A percentile compares a stretch with the other conserved stretches of the same genome.
Evolutionary conservation across 2,329 filamentous ascomycete genomes (phyloP).

Genomic region (Helotiales sp.): DNA sequence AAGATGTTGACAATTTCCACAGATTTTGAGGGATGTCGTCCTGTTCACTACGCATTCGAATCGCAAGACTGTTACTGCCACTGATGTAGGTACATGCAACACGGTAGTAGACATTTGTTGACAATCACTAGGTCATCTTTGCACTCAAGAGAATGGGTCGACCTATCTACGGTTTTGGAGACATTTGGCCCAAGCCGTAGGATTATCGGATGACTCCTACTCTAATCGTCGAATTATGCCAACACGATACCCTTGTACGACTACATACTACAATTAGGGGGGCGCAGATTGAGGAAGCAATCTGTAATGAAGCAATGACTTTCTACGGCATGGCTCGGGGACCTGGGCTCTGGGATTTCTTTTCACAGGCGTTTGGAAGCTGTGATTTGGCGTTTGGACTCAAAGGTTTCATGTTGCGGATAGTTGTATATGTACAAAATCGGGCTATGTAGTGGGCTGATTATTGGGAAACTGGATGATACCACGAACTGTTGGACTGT

Average conservation of each 20-base stretch:
- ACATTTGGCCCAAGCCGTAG: too few species aligned
- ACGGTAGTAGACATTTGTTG: not conserved
- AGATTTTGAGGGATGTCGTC: constrained; percentile 54
- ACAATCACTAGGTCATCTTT: constrained; percentile 51
- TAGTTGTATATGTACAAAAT: not conserved
- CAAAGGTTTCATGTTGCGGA: not conserved
- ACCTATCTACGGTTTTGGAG: constrained; percentile 62
- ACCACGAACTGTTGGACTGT: not conserved
- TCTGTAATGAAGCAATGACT: too few species aligned
- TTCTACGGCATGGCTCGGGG: too few species aligned
- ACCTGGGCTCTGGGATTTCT: not conserved
- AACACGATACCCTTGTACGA: not conserved
- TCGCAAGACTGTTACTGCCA: constrained; percentile 62
- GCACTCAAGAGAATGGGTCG: constrained; percentile 48
- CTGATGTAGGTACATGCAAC: constrained; percentile 51
- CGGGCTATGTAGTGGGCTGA: not conserved
- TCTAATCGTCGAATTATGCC: too few species aligned
- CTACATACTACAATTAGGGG: not conserved
- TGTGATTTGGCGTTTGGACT: not conserved
- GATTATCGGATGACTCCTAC: too few species aligned
- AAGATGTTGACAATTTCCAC: not conserved
- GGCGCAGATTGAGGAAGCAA: not conserved
- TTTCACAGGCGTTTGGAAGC: not conserved
- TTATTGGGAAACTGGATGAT: not conserved
- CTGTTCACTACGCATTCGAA: constrained; percentile 53